These are phyloP conservation scores for Wallacemonas collosoma DNA, from an alignment of 208 protist species.

Conservation along the genomic window DNA sequence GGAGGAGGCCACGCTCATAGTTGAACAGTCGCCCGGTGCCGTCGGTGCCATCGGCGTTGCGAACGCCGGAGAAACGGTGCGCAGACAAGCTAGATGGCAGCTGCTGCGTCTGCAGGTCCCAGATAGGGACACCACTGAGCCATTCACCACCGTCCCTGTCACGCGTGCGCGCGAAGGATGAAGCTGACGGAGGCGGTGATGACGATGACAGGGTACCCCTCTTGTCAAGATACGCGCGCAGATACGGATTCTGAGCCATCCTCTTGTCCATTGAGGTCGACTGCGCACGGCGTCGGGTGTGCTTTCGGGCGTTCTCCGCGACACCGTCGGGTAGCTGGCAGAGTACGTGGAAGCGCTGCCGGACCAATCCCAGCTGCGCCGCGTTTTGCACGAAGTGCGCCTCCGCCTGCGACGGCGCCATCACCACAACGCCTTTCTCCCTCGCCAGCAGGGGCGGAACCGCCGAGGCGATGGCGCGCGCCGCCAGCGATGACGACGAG, in stretches of 20 bases:
- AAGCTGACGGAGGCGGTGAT: too few species aligned
- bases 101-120: neutral
- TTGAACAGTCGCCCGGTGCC: neutral
- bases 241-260: constrained; percentile 47
- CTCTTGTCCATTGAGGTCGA: neutral
- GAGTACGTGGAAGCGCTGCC: constrained; percentile 61
- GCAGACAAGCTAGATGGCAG: neutral
- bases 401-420: constrained; percentile 39
- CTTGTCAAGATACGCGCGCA: constrained; percentile 27
- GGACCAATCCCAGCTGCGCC: constrained; percentile 59
- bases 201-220: neutral
- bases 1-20: neutral
- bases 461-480: neutral
- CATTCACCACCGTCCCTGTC: neutral
- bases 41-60: too few species aligned
- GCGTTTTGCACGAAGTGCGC: constrained; percentile 68
- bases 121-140: neutral
- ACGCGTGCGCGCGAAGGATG: neutral
- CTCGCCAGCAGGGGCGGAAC: constrained; percentile 35
- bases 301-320: constrained; percentile 24
- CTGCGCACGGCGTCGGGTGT: neutral
- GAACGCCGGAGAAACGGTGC: too few species aligned
- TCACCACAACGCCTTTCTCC: constrained; percentile 57
- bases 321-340: constrained; percentile 60
- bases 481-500: too few species aligned